Conservation (phyloP, 768 basidiomycete genomes). For the Leccinum truebloodii region DNA sequence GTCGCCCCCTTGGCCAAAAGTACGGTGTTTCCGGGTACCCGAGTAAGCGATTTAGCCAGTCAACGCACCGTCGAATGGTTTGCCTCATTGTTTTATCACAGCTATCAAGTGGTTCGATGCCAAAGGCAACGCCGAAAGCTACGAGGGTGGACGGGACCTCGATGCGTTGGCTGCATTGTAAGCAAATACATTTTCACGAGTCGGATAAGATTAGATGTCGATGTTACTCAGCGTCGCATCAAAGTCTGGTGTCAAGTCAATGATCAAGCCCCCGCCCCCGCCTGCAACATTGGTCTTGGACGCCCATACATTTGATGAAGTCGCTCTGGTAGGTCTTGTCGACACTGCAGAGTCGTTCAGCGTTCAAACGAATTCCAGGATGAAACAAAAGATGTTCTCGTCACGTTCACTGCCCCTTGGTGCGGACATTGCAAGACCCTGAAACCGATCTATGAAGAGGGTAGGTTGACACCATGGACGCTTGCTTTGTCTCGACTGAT, state of each 20-base stretch:
- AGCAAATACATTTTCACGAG: slow-evolving; percentile 26
- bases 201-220: background rate
- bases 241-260: slow-evolving; percentile 84
- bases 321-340: slow-evolving; percentile 56
- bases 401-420: slow-evolving; percentile 84
- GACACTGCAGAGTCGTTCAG: background rate
- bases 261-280: slow-evolving; percentile 81
- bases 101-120: slow-evolving; percentile 91
- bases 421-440: slow-evolving; percentile 94
- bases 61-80: background rate
- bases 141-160: slow-evolving; percentile 79
- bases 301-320: slow-evolving; percentile 68
- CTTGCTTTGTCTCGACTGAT: slow-evolving; percentile 1
- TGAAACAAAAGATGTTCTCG: slow-evolving; percentile 76
- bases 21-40: slow-evolving; percentile 85
- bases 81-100: slow-evolving; percentile 32
- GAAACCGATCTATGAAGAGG: slow-evolving; percentile 85
- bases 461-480: slow-evolving; percentile 32
- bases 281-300: slow-evolving; percentile 70
- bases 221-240: slow-evolving; percentile 56
- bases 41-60: slow-evolving; percentile 50
- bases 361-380: slow-evolving; percentile 42
- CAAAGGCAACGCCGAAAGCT: slow-evolving; percentile 64
- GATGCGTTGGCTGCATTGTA: slow-evolving; percentile 77
- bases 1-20: slow-evolving; percentile 72